Evolutionary conservation across 1,284 basidiomycete species (phyloP).

Genomic region (Microbotryum intermedium): DNA sequence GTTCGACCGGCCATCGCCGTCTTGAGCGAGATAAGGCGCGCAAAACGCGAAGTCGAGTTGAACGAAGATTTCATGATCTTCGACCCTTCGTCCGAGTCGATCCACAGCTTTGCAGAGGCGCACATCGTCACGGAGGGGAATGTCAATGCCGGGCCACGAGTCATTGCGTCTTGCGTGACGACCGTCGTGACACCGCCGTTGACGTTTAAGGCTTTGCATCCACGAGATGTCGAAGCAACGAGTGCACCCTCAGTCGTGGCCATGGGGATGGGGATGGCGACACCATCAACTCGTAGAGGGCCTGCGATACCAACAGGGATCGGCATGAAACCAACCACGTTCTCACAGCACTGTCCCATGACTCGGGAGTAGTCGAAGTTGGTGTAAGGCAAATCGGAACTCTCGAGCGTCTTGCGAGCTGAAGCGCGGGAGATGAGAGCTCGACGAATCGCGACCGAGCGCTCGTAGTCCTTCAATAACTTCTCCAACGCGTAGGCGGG

Average conservation of each 20-base stretch:
- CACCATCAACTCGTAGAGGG: slow-evolving; percentile 84
- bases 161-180: slow-evolving; percentile 91
- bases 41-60: slow-evolving; percentile 88
- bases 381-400: slow-evolving; percentile 69
- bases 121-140: slow-evolving; percentile 77
- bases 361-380: slow-evolving; percentile 92
- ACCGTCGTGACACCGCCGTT: slow-evolving; percentile 93
- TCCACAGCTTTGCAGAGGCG: slow-evolving; percentile 78
- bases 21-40: slow-evolving; percentile 71
- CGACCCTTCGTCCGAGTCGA: slow-evolving; percentile 77
- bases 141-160: slow-evolving; percentile 92
- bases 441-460: slow-evolving; percentile 79
- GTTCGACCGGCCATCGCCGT: slow-evolving; percentile 81
- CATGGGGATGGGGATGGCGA: slow-evolving; percentile 88
- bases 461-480: slow-evolving; percentile 71
- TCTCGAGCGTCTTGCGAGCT: slow-evolving; percentile 72
- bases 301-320: slow-evolving; percentile 94
- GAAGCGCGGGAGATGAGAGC: slow-evolving; percentile 88
- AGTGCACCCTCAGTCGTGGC: slow-evolving; percentile 98
- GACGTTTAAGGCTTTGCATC: slow-evolving; percentile 94
- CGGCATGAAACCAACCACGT: slow-evolving; percentile 96
- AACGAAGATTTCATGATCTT: slow-evolving; percentile 72
- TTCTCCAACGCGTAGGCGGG: slow-evolving; percentile 92
- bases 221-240: slow-evolving; percentile 92
- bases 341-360: slow-evolving; percentile 97